phyloP scores from a whole-genome alignment of 768 basidiomycete species.

The Boletus subcaerulescens region DNA sequence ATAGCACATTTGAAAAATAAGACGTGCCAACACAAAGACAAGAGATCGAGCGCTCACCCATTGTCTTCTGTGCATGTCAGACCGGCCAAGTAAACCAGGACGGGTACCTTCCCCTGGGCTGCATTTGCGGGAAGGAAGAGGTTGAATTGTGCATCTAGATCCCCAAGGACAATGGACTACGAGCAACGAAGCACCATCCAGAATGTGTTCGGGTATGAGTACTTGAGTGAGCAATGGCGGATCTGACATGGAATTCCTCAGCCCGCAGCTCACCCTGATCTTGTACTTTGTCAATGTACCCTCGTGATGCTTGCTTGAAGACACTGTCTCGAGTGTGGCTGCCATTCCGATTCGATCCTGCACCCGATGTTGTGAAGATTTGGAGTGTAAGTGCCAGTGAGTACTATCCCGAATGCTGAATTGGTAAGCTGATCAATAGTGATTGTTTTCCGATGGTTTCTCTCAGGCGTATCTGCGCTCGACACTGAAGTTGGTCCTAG shows the following conservation, averaged over 20 bases:
- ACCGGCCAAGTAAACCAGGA: constrained; percentile 87
- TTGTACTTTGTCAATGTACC: constrained; percentile 86
- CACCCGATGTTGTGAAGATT: neutral
- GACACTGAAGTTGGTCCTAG: neutral
- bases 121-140: constrained; percentile 77
- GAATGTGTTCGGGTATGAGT: no score
- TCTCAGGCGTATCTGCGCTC: neutral
- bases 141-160: constrained; percentile 76
- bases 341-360: constrained; percentile 10
- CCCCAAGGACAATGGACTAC: constrained; percentile 71
- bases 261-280: constrained; percentile 54
- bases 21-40: neutral
- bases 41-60: constrained; percentile 50
- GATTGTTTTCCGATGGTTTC: neutral
- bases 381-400: no score
- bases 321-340: constrained; percentile 58
- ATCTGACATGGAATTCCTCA: neutral
- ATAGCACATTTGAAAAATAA: neutral
- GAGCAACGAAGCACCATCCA: neutral
- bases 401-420: no score
- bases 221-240: no score
- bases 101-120: constrained; percentile 52
- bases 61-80: constrained; percentile 92
- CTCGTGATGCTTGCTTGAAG: constrained; percentile 74
- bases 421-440: no score